phyloP scores from a whole-genome alignment of 2,329 filamentous ascomycete species.

The Aspergillus nomiae region DNA sequence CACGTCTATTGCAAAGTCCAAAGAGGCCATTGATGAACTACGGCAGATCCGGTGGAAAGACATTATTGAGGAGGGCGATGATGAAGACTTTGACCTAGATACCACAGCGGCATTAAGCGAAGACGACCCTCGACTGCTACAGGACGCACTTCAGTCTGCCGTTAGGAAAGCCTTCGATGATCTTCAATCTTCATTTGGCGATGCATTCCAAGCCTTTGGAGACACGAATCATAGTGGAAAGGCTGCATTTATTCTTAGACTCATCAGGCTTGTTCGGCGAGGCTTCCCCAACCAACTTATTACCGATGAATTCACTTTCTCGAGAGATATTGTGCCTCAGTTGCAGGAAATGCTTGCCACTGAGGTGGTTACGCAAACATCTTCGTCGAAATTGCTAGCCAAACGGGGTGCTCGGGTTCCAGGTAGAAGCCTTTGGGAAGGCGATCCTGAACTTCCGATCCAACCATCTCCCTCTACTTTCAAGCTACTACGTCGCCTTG shows the following conservation, averaged over 20 bases:
- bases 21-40: conserved; percentile 36
- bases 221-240: conserved; percentile 51
- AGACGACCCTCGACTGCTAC: conserved; percentile 68
- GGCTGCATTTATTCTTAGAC: conserved; percentile 66
- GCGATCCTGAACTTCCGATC: conserved; percentile 70
- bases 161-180: conserved; percentile 60
- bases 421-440: conserved; percentile 77
- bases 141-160: conserved; percentile 59
- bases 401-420: conserved; percentile 55
- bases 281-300: conserved; percentile 60
- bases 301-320: conserved; percentile 51
- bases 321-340: conserved; percentile 60
- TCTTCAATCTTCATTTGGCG: conserved; percentile 49
- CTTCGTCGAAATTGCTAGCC: conserved; percentile 47
- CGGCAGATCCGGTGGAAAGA: conserved; percentile 40
- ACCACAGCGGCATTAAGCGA: conserved; percentile 60
- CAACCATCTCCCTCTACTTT: conserved; percentile 78
- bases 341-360: conserved; percentile 65
- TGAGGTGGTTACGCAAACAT: conserved; percentile 48
- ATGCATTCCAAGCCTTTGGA: conserved; percentile 52
- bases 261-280: conserved; percentile 72
- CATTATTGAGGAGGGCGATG: conserved; percentile 41
- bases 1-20: conserved; percentile 62
- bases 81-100: conserved; percentile 40
- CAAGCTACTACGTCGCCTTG: conserved; percentile 67